These are phyloP conservation scores for Microthlaspi erraticum DNA, from an alignment of 345 rosid species.

Conservation along the genomic window DNA sequence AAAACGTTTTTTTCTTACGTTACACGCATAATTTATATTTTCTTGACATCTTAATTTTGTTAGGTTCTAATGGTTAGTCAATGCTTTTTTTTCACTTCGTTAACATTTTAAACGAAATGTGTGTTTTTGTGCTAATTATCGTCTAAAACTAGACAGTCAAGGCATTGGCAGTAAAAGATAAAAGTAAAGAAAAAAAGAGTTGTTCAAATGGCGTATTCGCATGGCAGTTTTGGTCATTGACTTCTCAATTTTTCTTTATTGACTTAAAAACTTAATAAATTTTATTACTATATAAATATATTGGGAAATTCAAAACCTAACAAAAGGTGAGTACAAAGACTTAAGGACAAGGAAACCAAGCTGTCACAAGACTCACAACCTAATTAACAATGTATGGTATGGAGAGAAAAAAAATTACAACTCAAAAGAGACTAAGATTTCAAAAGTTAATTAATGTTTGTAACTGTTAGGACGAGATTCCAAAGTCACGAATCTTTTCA, in stretches of 20 bases:
- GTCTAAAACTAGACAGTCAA: slow-evolving; percentile 5
- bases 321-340: slow-evolving; percentile 43
- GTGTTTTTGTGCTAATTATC: background rate
- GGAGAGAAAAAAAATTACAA: background rate
- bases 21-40: slow-evolving; percentile 25
- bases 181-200: slow-evolving; percentile 19
- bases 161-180: slow-evolving; percentile 32
- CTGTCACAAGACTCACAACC: slow-evolving; percentile 42
- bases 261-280: slow-evolving; percentile 24
- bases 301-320: slow-evolving; percentile 45
- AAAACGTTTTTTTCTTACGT: slow-evolving; percentile 18
- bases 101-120: slow-evolving; percentile 2
- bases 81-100: slow-evolving; percentile 20
- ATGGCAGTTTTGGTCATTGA: slow-evolving; percentile 47
- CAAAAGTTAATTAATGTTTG: slow-evolving; percentile 41
- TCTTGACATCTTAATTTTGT: slow-evolving; percentile 5
- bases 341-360: slow-evolving; percentile 39
- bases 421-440: slow-evolving; percentile 21
- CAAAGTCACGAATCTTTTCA: slow-evolving; percentile 31
- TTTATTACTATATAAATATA: background rate
- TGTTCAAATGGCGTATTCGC: slow-evolving; percentile 39
- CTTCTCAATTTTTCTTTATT: slow-evolving; percentile 38
- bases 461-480: slow-evolving; percentile 39
- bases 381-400: slow-evolving; percentile 33
- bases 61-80: slow-evolving; percentile 27